Base-by-base conservation (phyloP, 306 rosid species). In the Rosa chinensis region DNA sequence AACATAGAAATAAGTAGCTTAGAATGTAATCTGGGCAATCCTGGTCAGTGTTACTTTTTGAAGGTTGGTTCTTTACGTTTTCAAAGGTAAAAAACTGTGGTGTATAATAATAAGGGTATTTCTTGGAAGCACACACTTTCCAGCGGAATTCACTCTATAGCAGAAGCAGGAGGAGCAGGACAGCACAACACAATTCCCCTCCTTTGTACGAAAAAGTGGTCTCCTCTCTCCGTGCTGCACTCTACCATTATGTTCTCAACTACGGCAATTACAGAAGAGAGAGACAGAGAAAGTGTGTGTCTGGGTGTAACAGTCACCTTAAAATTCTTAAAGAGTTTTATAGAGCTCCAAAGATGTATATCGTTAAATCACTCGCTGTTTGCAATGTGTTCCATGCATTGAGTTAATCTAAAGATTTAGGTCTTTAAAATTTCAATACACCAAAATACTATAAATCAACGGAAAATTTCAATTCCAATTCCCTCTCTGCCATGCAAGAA, bases 161-260 rank as follows among this genome's bases (percentile, higher is more conserved):
- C 61, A 45, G 47, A 39, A 48, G 70, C 75, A 80, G 62, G n/a
- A 21, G 32, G 17, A 77, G 66, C 72, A 37, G 83, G 80, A 48
- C 84, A 75, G 35, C 80, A 79, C 90, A 77, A 78, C 82, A 68
- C 86, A 66, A 68, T 78, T 89, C 76, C 69, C 76, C 69, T 79
- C 52, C 84, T 71, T 37, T 9, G 92, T 87, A 87, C 88, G 89
- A 85, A 83, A 89, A 77, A 87, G 87, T 79, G 70, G 37, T 66
- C 78, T 74, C 74, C 45, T 4, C 50, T 14, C 25, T 61, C 77
- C 32, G 17, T 42, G 39, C 42, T 43, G 40, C 81, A 61, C 69
- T 70, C 80, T 20, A 71, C 81, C 73, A 49, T 76, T 47, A 43
- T 18, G 47, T 62, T 44, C 39, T 25, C 61, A 62, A 9, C 68